These are phyloP conservation scores for Tolypocladium tundrense DNA, from an alignment of 2,329 filamentous ascomycete species.

Conservation along the genomic window DNA sequence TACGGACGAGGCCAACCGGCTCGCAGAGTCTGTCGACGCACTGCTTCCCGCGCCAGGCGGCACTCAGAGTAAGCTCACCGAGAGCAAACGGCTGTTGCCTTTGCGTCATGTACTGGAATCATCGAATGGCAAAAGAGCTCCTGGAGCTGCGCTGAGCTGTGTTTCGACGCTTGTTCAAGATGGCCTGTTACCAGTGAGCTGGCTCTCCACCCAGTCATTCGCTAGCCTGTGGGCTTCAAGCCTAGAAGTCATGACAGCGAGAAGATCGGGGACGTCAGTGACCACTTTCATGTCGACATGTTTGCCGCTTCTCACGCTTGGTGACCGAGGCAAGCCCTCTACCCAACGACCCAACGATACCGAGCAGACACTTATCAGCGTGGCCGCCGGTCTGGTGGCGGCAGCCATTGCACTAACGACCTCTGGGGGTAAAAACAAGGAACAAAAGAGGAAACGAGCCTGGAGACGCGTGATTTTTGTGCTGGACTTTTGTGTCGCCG, in stretches of 20 bases:
- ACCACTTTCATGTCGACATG: slow-evolving; percentile 13
- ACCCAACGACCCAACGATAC: slow-evolving; percentile 3
- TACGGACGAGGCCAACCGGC: slow-evolving; percentile 15
- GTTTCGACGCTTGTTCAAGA: slow-evolving; percentile 11
- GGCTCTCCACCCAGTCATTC: slow-evolving; percentile 15
- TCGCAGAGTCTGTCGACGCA: slow-evolving; percentile 10
- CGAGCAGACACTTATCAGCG: slow-evolving; percentile 17
- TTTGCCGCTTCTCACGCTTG: slow-evolving; percentile 11
- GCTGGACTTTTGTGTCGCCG: slow-evolving; percentile 13
- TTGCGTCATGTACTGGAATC: slow-evolving; percentile 10
- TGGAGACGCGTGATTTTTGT: slow-evolving; percentile 14
- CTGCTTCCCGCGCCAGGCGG: slow-evolving; percentile 8
- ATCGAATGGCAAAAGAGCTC: slow-evolving; percentile 1
- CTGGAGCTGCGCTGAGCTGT: slow-evolving; percentile 11
- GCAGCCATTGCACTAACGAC: slow-evolving; percentile 13
- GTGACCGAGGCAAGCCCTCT: slow-evolving; percentile 1
- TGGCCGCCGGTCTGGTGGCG: slow-evolving; percentile 19
- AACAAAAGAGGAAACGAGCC: slow-evolving; percentile 6
- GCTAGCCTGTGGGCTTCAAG: slow-evolving; percentile 13
- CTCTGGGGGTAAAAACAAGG: slow-evolving; percentile 2
- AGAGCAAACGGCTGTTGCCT: slow-evolving; percentile 10
- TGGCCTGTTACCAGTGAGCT: slow-evolving; percentile 11
- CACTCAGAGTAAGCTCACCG: slow-evolving; percentile 6
- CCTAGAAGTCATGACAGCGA: slow-evolving; percentile 13
- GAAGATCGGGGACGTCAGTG: slow-evolving; percentile 10